Base-by-base conservation (phyloP, 2,329 filamentous ascomycete species). In the Stromatinia cepivora region DNA sequence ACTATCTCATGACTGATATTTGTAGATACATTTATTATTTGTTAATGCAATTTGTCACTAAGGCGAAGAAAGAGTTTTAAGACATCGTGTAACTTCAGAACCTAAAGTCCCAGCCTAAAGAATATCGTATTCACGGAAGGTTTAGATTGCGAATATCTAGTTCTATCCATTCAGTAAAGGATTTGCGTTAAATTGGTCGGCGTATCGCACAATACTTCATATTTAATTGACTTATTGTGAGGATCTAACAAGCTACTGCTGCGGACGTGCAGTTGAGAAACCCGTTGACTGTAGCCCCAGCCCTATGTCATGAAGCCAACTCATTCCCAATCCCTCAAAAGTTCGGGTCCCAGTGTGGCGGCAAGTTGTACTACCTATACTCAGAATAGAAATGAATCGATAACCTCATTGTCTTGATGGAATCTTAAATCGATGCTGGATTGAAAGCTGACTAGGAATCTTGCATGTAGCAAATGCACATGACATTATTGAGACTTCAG, bases 11-110 rank as follows among this genome's bases (percentile, higher is more conserved):
- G 54, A 42, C 54, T 42, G 65, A 67, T 67, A 50, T 59, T 28
- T 59, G 53, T 50, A 50, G 25, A 66, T 57, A 48, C 28, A 46
- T 50, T 28, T 25, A 46, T 25, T 17, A 54, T 28, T 28, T 52
- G 62, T 54, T 54, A 48, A 54, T 42, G 22, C 65, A 50, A 39
- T 52, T 59, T 52, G 20, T 61, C 54, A 45, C 20, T 34, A 67
- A 62, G 25, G 36, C 45, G n/a, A 62, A 52, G 56, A 50, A 42
- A n/a, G 34, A 25, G 42, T 50, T 42, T 62, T 31, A 42, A 67
- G 66, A 67, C 56, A 67, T n/a, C 13, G 56, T 62, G 65, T 53
- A 62, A 61, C 66, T 61, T 45, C 36, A 59, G 54, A 34, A 52
- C n/a, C 20, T 20, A 67, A 67, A 25, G 34, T 28, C 34, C 46